Evolutionary conservation across 148 eudicot genomes (phyloP).

Genomic region (Fagopyrum homotropicum): DNA sequence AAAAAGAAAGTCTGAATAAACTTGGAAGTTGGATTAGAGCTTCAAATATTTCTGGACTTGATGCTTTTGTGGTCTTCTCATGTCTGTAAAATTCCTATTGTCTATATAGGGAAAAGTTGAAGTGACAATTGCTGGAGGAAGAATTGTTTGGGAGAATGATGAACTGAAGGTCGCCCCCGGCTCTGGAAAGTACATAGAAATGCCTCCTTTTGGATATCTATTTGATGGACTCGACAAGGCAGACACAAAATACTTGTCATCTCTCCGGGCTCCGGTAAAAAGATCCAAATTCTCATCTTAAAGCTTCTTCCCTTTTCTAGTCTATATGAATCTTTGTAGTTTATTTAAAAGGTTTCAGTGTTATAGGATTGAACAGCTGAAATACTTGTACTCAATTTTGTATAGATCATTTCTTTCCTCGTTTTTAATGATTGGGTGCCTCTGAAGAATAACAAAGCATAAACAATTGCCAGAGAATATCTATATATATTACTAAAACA

Average conservation of each 20-base stretch:
- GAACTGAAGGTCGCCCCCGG: conserved; percentile 66
- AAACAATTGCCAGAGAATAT: not conserved
- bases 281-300: conserved; percentile 37
- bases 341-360: not conserved
- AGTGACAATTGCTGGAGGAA: conserved; percentile 92
- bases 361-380: not conserved
- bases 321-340: not conserved
- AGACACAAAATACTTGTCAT: conserved; percentile 55
- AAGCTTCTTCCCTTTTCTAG: not conserved
- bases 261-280: conserved; percentile 79
- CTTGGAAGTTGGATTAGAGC: not conserved
- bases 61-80: not conserved
- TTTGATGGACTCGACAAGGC: conserved; percentile 77
- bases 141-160: conserved; percentile 71
- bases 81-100: conserved; percentile 6
- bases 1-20: not conserved
- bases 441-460: not conserved
- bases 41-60: too few relatives aligned
- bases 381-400: not conserved
- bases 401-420: not conserved
- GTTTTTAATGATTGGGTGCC: not conserved
- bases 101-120: conserved; percentile 77
- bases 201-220: conserved; percentile 76
- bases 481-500: too few relatives aligned
- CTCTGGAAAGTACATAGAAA: conserved; percentile 69